Evolutionary conservation across 192 early-diverging fungal species (phyloP).

Genomic region (Chytriomyces sp.): DNA sequence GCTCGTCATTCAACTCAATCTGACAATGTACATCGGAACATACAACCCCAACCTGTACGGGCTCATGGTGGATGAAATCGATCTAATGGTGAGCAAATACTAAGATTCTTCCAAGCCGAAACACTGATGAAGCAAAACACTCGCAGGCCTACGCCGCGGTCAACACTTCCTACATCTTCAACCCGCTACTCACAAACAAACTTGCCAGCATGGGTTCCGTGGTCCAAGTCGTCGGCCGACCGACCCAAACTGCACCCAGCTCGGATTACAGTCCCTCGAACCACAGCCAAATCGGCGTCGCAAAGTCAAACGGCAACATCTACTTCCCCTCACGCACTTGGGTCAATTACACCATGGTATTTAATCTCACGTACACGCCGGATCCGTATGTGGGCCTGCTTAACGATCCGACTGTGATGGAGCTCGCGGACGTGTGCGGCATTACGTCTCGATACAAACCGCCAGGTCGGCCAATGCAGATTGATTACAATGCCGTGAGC

Average conservation of each 20-base stretch:
- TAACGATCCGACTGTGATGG: constrained; percentile 25
- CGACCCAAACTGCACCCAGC: background rate
- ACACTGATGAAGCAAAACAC: background rate
- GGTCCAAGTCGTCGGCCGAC: background rate
- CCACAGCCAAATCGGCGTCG: constrained; percentile 20
- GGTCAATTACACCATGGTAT: constrained; percentile 34
- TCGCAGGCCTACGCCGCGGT: background rate
- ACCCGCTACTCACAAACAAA: background rate
- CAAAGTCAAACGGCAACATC: background rate
- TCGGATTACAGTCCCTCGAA: constrained; percentile 6
- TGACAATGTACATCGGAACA: constrained; percentile 18
- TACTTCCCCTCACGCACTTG: constrained; percentile 21
- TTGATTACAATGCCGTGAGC: constrained; percentile 13
- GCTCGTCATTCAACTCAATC: constrained; percentile 5
- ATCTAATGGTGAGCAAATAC: constrained; percentile 14
- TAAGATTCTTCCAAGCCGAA: background rate
- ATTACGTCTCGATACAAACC: constrained; percentile 17
- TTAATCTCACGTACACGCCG: constrained; percentile 25
- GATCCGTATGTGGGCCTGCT: constrained; percentile 27
- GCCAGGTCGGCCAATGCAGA: constrained; percentile 10
- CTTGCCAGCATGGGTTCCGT: background rate
- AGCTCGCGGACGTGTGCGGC: constrained; percentile 25
- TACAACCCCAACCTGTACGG: constrained; percentile 34
- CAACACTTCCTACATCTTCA: constrained; percentile 20
- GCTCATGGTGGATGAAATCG: constrained; percentile 23